Percentiles rank a stretch among this genome's conserved stretches.
Conservation (phyloP, 257 asterid genomes). For the Solanum piurae region DNA sequence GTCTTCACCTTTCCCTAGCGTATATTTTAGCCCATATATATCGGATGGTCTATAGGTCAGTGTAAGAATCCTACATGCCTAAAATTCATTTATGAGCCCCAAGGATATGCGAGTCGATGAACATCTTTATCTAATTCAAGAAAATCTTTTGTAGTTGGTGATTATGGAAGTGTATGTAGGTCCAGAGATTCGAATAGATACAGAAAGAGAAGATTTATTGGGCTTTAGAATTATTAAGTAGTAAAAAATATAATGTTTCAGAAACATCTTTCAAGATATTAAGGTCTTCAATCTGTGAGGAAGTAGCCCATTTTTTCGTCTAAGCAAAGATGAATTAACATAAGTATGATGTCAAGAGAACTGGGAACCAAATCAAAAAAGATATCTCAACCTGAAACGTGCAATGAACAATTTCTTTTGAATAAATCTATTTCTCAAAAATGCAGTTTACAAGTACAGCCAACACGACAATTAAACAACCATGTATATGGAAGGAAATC, state of each 20-base stretch:
- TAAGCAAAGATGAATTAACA: background rate
- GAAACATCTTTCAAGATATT: background rate
- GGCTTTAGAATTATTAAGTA: background rate
- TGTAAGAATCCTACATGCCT: background rate
- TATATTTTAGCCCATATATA: background rate
- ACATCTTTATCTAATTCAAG: background rate
- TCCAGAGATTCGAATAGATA: background rate
- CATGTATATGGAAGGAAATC: background rate
- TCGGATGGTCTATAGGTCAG: background rate
- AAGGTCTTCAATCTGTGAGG: background rate
- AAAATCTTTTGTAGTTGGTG: background rate
- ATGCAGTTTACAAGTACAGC: background rate
- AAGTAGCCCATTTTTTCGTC: background rate
- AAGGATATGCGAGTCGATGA: background rate
- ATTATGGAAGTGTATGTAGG: background rate
- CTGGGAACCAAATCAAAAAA: background rate
- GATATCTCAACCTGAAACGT: background rate
- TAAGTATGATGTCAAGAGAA: background rate
- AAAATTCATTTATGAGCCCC: background rate
- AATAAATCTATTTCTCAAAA: background rate
- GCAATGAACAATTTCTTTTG: background rate
- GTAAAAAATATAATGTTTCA: background rate
- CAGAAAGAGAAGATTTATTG: background rate
- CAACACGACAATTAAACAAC: background rate
- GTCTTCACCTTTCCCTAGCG: background rate